phyloP scores from a whole-genome alignment of 23 red algal genomes.

The Gracilariopsis chorda region DNA sequence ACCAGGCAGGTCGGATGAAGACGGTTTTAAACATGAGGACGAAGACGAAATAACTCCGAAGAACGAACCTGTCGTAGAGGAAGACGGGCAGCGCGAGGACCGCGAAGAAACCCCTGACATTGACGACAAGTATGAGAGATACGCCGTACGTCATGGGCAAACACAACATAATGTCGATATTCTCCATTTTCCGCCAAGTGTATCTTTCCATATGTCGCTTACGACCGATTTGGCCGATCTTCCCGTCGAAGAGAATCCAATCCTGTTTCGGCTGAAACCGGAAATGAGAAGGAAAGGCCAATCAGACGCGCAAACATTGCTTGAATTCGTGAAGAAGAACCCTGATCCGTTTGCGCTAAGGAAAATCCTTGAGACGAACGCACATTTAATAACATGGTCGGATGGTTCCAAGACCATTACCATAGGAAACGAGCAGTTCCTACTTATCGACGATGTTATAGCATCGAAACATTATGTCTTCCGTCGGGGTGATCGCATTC shows the following conservation, averaged over 20 bases:
- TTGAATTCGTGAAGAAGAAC: neutral
- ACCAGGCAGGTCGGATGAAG: neutral
- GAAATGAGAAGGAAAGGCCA: neutral
- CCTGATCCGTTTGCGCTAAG: slow-evolving; percentile 17
- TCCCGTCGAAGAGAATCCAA: slow-evolving; percentile 27
- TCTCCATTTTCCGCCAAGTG: slow-evolving; percentile 55
- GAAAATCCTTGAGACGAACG: slow-evolving; percentile 39
- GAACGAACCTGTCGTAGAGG: neutral
- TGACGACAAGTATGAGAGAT: neutral
- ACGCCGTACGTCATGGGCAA: neutral
- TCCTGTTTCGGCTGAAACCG: slow-evolving; percentile 31
- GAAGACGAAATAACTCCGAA: neutral
- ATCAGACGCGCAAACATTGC: slow-evolving; percentile 8
- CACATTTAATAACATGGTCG: slow-evolving; percentile 52
- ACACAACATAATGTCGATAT: slow-evolving; percentile 16
- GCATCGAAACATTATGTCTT: slow-evolving; percentile 56
- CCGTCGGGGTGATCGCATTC: slow-evolving; percentile 32
- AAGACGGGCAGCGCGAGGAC: neutral
- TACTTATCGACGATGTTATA: slow-evolving; percentile 50
- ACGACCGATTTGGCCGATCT: slow-evolving; percentile 6
- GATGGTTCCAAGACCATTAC: slow-evolving; percentile 61
- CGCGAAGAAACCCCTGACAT: neutral
- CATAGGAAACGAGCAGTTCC: slow-evolving; percentile 49
- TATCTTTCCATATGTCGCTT: slow-evolving; percentile 15
- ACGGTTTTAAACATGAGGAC: neutral